Evolutionary conservation across 306 rosid species (phyloP).

Genomic region (Gillenia trifoliata): DNA sequence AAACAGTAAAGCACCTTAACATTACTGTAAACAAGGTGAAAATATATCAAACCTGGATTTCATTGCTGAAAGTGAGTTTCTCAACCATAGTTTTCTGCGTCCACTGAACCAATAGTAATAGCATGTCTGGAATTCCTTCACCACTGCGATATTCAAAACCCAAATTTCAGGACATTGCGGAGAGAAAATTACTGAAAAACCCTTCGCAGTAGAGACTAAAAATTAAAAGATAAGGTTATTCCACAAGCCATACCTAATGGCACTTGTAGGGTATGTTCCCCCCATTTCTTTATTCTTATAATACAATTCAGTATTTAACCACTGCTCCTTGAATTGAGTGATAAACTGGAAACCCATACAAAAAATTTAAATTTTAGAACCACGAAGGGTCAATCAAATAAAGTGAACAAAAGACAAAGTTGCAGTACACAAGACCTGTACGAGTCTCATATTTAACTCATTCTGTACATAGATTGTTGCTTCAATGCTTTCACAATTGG

Average conservation of each 20-base stretch:
- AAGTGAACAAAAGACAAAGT: background rate
- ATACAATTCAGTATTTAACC: slow-evolving; percentile 78
- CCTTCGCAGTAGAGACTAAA: background rate
- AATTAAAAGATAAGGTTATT: background rate
- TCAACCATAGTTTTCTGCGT: slow-evolving; percentile 83
- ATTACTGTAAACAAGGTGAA: slow-evolving; percentile 8
- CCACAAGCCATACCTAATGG: slow-evolving; percentile 57
- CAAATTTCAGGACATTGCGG: slow-evolving; percentile 20
- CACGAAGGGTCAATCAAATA: slow-evolving; percentile 5
- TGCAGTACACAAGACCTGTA: slow-evolving; percentile 46
- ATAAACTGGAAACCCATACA: slow-evolving; percentile 47
- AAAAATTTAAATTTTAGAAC: slow-evolving; percentile 6
- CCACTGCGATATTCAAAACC: slow-evolving; percentile 52
- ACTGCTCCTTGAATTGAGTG: slow-evolving; percentile 83
- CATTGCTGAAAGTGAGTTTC: slow-evolving; percentile 74
- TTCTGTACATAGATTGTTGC: slow-evolving; percentile 78
- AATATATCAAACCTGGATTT: slow-evolving; percentile 69
- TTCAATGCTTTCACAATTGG: slow-evolving; percentile 76
- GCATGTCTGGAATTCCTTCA: slow-evolving; percentile 89
- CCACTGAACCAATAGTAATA: slow-evolving; percentile 79
- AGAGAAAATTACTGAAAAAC: background rate
- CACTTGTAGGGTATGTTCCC: slow-evolving; percentile 95
- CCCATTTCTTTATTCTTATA: slow-evolving; percentile 90
- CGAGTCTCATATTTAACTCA: slow-evolving; percentile 79
- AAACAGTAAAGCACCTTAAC: slow-evolving; percentile 23